Percentiles rank a stretch among this genome's conserved stretches.
phyloP scores from a whole-genome alignment of 1,284 basidiomycete genomes.

The Ustilago bromivora region DNA sequence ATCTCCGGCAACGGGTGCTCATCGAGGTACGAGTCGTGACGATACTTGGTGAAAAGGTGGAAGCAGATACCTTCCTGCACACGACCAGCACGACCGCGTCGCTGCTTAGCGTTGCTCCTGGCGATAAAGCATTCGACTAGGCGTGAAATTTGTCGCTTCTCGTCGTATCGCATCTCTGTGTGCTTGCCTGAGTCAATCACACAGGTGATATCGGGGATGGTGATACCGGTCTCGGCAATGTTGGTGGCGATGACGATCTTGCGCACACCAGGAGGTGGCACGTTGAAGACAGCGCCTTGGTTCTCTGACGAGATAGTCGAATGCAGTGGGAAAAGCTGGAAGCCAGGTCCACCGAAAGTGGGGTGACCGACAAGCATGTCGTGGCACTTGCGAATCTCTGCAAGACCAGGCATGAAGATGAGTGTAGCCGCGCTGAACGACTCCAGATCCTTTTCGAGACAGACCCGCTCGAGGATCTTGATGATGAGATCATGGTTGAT shows the following conservation, averaged over 20 bases:
- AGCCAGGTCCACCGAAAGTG: constrained; percentile 78
- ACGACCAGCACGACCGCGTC: constrained; percentile 91
- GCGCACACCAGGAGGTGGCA: constrained; percentile 81
- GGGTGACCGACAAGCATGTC: constrained; percentile 84
- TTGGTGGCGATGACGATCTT: constrained; percentile 87
- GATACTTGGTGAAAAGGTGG: constrained; percentile 90
- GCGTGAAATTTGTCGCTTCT: constrained; percentile 94
- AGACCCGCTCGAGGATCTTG: constrained; percentile 86
- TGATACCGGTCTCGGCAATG: constrained; percentile 92
- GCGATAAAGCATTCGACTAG: constrained; percentile 93
- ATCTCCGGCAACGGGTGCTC: constrained; percentile 96
- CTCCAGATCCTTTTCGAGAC: constrained; percentile 75
- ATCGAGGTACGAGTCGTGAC: constrained; percentile 84
- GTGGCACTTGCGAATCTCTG: constrained; percentile 87
- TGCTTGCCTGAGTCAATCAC: constrained; percentile 97
- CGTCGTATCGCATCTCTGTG: constrained; percentile 79
- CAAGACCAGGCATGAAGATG: constrained; percentile 88
- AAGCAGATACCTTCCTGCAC: constrained; percentile 92
- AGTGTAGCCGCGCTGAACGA: constrained; percentile 84
- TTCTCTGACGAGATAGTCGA: constrained; percentile 79
- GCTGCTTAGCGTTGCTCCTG: constrained; percentile 90
- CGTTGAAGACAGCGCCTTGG: constrained; percentile 89
- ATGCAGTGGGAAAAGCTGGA: constrained; percentile 90
- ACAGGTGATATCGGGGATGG: constrained; percentile 97
- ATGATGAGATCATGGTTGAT: constrained; percentile 77